Base-by-base conservation (phyloP, 176 grass and related monocot genomes). In the Musa troglodytarum region DNA sequence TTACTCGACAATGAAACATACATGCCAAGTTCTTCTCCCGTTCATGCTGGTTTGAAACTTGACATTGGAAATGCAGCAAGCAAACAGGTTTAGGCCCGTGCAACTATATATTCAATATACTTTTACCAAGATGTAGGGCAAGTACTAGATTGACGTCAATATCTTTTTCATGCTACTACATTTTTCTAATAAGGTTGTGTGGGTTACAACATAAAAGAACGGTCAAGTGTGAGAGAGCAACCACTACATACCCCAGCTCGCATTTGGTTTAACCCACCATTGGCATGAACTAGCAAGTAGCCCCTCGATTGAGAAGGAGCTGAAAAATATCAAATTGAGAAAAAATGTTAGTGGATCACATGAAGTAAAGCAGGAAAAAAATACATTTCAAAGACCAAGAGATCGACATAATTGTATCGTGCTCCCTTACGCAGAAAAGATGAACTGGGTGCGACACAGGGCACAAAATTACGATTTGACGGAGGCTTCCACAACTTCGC, bases 211-310 rank as follows among this genome's bases (percentile, higher is more conserved):
- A 43, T 43, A 43, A 43, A 43, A 43, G 34, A 43, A 43, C 34
- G 34, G 4, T 34, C 34, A 43, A 43, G 34, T 6, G 17, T 50
- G 9, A 50, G n/a, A 43, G 34, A 70, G 19, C 25, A 50, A 20
- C 43, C 49, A 50, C 17, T 17, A 21, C 85, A 83, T 88, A 97
- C 94, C 90, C 94, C 94, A 28, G 90, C 88, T n/a, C 90, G 88
- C 94, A 97, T 97, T 82, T 97, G 94, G 85, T 97, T 97, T 72
- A 97, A 92, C 1, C 94, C 94, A 24, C 94, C 94, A 82, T 97
- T 97, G 53, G 88, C 80, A 81, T 89, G 83, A 25, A 97, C 90
- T n/a, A 97, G 84, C 74, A 97, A 77, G 71, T 87, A 97, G 16
- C 94, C 88, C 65, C 75, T 97, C 14, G 94, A 91, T 49, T 63